Conservation (phyloP, 208 protist species). For the Herpetomonas samuelpessoai region DNA sequence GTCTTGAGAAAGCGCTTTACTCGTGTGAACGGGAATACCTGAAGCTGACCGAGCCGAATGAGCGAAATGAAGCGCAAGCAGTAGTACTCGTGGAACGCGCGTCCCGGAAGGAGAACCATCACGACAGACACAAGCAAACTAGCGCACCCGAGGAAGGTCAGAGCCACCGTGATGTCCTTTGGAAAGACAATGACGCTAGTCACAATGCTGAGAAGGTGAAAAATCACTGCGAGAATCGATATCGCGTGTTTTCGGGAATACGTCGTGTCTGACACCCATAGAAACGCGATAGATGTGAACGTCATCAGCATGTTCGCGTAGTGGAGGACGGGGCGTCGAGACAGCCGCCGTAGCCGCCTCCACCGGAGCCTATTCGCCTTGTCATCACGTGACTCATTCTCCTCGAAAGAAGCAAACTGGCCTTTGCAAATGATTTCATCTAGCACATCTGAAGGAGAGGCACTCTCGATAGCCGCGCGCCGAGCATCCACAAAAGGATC, state of each 20-base stretch:
- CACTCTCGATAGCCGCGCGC: constrained; percentile 9
- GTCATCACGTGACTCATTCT: constrained; percentile 35
- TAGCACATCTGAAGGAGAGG: constrained; percentile 10
- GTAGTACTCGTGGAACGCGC: constrained; percentile 23
- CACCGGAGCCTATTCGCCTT: neutral
- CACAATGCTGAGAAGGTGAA: constrained; percentile 52
- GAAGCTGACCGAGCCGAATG: constrained; percentile 56
- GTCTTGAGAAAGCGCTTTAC: constrained; percentile 39
- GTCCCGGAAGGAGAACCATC: constrained; percentile 23
- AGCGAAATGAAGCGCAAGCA: constrained; percentile 63
- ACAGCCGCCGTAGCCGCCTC: neutral
- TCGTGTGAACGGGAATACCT: constrained; percentile 40
- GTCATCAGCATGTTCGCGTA: constrained; percentile 38
- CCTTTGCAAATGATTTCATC: constrained; percentile 54
- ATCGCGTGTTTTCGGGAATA: constrained; percentile 13
- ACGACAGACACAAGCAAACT: constrained; percentile 27
- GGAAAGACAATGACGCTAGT: constrained; percentile 41
- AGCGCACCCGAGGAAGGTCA: constrained; percentile 35
- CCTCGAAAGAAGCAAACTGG: constrained; percentile 57
- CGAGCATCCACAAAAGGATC: constrained; percentile 7
- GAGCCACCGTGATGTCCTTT: constrained; percentile 41
- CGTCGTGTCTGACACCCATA: constrained; percentile 48
- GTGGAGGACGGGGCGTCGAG: constrained; percentile 22
- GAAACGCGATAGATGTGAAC: constrained; percentile 55
- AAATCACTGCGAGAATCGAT: constrained; percentile 26